Percentiles rank a stretch among this genome's conserved stretches.
Evolutionary conservation across 257 asterid species (phyloP).

Genomic region (Phtheirospermum japonicum): DNA sequence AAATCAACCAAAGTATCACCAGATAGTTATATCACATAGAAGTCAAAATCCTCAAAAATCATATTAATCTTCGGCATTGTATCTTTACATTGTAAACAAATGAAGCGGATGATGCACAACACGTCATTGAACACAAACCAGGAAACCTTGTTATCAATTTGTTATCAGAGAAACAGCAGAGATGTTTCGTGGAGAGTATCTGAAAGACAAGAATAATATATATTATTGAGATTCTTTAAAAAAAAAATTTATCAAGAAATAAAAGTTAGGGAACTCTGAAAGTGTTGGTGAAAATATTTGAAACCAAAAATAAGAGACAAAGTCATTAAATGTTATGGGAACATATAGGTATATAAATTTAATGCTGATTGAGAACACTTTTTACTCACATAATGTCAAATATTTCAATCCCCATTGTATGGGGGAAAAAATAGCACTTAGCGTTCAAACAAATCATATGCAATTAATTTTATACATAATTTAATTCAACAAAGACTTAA

Average conservation of each 20-base stretch:
- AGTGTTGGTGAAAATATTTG: not conserved
- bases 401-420: not conserved
- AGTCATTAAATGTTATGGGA: not conserved
- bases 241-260: not conserved
- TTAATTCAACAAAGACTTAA: too few species aligned
- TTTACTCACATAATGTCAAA: not conserved
- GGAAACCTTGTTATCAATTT: not conserved
- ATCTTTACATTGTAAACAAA: constrained; percentile 9
- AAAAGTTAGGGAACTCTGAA: not conserved
- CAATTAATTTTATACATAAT: not conserved
- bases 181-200: not conserved
- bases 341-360: not conserved
- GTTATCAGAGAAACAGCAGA: not conserved
- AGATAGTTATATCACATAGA: not conserved
- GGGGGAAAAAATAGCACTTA: too few species aligned
- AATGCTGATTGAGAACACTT: not conserved
- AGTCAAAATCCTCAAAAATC: not conserved
- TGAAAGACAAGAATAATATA: constrained; percentile 14
- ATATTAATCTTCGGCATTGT: constrained; percentile 4
- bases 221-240: not conserved
- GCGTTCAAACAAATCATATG: not conserved
- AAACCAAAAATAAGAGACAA: not conserved
- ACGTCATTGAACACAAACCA: constrained; percentile 1
- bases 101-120: not conserved
- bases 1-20: not conserved